Percentiles rank a stretch among this genome's conserved stretches.
Evolutionary conservation across 768 basidiomycete genomes (phyloP).

Genomic region (Obba rivulosa): DNA sequence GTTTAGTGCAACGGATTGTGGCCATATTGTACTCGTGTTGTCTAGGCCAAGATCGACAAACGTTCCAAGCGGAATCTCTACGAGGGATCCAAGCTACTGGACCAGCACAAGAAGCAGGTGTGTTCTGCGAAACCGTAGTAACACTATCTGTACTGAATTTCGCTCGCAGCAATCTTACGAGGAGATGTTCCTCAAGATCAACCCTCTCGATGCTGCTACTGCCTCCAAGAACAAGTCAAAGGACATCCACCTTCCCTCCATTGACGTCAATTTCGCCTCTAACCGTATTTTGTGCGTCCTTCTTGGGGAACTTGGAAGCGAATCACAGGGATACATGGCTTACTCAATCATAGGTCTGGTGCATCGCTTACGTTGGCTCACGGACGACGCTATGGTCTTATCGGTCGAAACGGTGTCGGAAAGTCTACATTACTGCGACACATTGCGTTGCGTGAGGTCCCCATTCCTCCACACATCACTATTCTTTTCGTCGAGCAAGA

Average conservation of each 20-base stretch:
- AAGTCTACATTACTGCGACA: constrained; percentile 95
- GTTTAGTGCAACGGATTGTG: not conserved
- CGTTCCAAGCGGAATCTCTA: constrained; percentile 86
- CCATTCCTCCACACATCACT: constrained; percentile 91
- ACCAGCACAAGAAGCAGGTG: constrained; percentile 88
- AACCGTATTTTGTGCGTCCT: constrained; percentile 78
- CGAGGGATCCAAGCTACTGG: constrained; percentile 93
- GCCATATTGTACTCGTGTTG: not conserved
- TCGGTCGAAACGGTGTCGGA: constrained; percentile 77
- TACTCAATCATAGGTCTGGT: constrained; percentile 51
- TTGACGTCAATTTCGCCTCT: constrained; percentile 95
- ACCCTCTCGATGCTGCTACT: constrained; percentile 79
- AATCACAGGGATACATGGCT: too few relatives aligned
- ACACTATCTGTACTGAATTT: not conserved
- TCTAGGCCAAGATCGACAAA: constrained; percentile 94
- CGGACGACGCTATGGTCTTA: constrained; percentile 87
- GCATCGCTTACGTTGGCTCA: constrained; percentile 84
- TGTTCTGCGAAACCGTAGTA: too few relatives aligned
- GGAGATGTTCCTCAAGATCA: constrained; percentile 99
- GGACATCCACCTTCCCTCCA: constrained; percentile 90
- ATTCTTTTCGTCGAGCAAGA: constrained; percentile 99
- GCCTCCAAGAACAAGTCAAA: constrained; percentile 92
- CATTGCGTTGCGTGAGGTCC: constrained; percentile 91
- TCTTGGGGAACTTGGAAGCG: too few relatives aligned
- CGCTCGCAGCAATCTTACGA: constrained; percentile 83